A percentile compares a stretch with the other conserved stretches of the same genome.
These are phyloP conservation scores for Sporothrix schenckii DNA, from an alignment of 2,329 filamentous ascomycete genomes.

Conservation along the genomic window DNA sequence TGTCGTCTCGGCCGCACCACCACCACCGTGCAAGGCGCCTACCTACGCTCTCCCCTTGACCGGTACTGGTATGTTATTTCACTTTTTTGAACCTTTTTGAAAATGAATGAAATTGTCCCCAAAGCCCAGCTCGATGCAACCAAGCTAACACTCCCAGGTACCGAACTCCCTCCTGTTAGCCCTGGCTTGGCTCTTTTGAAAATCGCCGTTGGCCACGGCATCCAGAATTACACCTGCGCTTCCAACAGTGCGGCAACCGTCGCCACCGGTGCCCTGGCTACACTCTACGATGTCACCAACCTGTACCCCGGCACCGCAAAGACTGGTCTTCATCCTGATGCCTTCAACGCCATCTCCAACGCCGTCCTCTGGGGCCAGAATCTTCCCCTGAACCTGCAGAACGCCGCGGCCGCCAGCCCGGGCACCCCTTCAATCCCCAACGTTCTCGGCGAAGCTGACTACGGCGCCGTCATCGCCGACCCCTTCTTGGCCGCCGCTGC, in stretches of 20 bases:
- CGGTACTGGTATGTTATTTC: slow-evolving; percentile 43
- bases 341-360: slow-evolving; percentile 49
- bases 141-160: slow-evolving; percentile 39
- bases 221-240: slow-evolving; percentile 70
- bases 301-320: slow-evolving; percentile 54
- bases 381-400: slow-evolving; percentile 55
- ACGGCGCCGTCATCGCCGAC: slow-evolving; percentile 50
- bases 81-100: slow-evolving; percentile 12
- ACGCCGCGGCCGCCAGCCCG: slow-evolving; percentile 39
- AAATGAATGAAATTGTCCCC: not conserved
- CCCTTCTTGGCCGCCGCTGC: slow-evolving; percentile 51
- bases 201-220: slow-evolving; percentile 65
- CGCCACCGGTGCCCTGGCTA: slow-evolving; percentile 58
- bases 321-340: slow-evolving; percentile 44
- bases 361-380: slow-evolving; percentile 47
- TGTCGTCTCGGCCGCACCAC: slow-evolving; percentile 33
- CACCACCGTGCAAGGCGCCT: slow-evolving; percentile 34
- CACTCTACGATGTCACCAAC: slow-evolving; percentile 60
- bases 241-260: slow-evolving; percentile 43
- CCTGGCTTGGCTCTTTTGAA: slow-evolving; percentile 51
- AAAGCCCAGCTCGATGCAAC: no score
- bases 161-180: slow-evolving; percentile 51
- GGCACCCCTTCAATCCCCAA: slow-evolving; percentile 35
- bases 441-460: slow-evolving; percentile 41
- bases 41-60: slow-evolving; percentile 37